Evolutionary conservation across 306 rosid species (phyloP), one percentile per base, ranked within the genome.

Genomic region (Glycine soja): DNA sequence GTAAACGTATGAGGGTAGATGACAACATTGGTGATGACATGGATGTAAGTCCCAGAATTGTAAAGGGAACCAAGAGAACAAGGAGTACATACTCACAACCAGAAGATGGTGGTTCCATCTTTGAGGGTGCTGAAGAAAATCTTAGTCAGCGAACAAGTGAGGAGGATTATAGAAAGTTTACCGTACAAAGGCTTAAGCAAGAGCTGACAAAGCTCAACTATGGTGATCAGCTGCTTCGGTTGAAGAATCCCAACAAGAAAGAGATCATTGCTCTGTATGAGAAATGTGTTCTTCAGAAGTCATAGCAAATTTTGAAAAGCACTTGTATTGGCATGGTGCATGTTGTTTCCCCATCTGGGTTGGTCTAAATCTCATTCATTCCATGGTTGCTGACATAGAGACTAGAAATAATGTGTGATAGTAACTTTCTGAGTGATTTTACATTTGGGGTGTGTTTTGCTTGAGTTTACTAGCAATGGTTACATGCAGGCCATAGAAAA

Each of bases 101-200:
- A 9, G 98, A 93, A 78, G 99, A 92, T n/a, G 99, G 99, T 2
- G 97, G 97, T 67, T 95, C 99, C 0, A 62, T 81, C 82, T 95
- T 87, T 75, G 86, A 72, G 78, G 98, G 93, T n/a, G 87, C 86
- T 4, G 97, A 90, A 36, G 97, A 93, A n/a, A 87, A 80, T 71
- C 82, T 79, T n/a, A 89, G 99, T 70, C 96, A 87, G 86, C 93
- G 85, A 70, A 79, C 87, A 10, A 90, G 83, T 42, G 83, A 85
- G 72, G 98, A 90, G 67, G 98, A 96, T 47, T 88, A 92, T 72
- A 96, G 80, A 10, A 96, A 84, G 86, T 92, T 96, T 84, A 96
- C 99, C 0, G n/a, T 93, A 8, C 91, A 79, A 84, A 90, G 88
- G 83, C 96, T 96, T 14, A 96, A 92, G 90, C 98, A 92, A 80